These are phyloP conservation scores for Apiotrichum akiyoshidainum DNA, from an alignment of 1,284 basidiomycete species.

Conservation along the genomic window DNA sequence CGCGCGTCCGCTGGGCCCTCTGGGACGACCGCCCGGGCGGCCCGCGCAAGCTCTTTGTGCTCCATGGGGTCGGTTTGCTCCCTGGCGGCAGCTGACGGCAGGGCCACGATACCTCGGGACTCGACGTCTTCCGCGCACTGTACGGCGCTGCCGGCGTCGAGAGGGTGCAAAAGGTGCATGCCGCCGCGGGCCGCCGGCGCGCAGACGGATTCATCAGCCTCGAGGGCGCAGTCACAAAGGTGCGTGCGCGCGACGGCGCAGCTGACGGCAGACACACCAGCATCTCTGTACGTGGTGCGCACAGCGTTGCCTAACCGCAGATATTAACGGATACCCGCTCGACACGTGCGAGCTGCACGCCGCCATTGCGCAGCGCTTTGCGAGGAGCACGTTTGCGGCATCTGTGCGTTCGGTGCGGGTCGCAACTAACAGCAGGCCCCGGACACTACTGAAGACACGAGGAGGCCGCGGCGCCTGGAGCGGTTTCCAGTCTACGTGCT, in stretches of 20 bases:
- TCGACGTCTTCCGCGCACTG: constrained; percentile 31
- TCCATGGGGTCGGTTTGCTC: constrained; percentile 55
- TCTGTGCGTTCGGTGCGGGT: constrained; percentile 3
- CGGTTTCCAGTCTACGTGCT: constrained; percentile 76
- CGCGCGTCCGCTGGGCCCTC: constrained; percentile 65
- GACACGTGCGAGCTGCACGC: constrained; percentile 62
- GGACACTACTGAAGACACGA: constrained; percentile 20
- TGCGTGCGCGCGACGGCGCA: constrained; percentile 40
- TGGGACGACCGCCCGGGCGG: constrained; percentile 53
- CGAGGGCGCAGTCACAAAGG: constrained; percentile 68
- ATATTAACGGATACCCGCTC: constrained; percentile 76
- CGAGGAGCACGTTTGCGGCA: constrained; percentile 31
- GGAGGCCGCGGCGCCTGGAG: constrained; percentile 63
- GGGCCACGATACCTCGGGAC: constrained; percentile 5
- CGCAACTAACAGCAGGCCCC: constrained; percentile 43
- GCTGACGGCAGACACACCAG: constrained; percentile 63
- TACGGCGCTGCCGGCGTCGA: constrained; percentile 37
- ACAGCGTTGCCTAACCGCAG: constrained; percentile 51
- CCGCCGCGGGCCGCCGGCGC: constrained; percentile 56
- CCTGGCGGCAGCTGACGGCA: constrained; percentile 4
- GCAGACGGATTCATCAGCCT: constrained; percentile 78
- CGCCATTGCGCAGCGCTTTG: constrained; percentile 64
- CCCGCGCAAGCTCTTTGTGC: constrained; percentile 25
- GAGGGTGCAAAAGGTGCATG: constrained; percentile 63
- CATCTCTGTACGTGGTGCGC: constrained; percentile 65